Percentiles rank a stretch among this genome's conserved stretches.
Evolutionary conservation across 495 filamentous ascomycete species (phyloP).

Genomic region (Aspergillus ellipticus): DNA sequence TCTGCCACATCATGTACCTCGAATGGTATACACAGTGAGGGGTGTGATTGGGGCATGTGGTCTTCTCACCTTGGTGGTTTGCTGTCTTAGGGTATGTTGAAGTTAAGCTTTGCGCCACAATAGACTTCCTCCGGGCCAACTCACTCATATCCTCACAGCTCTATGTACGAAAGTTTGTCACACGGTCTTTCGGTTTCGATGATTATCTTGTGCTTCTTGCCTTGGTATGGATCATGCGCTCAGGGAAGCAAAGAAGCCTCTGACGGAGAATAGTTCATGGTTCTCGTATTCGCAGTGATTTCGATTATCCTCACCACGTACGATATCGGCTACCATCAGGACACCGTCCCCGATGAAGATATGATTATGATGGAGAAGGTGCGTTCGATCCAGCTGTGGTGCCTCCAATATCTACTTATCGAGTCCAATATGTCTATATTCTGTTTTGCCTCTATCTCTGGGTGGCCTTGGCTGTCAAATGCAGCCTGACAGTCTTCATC

Average conservation of each 20-base stretch:
- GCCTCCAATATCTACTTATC: neutral
- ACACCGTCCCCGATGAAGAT: neutral
- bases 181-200: neutral
- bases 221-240: neutral
- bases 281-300: neutral
- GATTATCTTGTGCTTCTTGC: neutral
- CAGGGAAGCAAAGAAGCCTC: neutral
- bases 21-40: neutral
- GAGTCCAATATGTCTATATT: conserved; percentile 6
- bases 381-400: neutral
- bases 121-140: neutral
- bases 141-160: neutral
- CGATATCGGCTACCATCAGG: neutral
- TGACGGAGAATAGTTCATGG: neutral
- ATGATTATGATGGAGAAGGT: neutral
- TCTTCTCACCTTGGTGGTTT: neutral
- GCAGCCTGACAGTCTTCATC: conserved; percentile 17
- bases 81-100: neutral
- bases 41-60: neutral
- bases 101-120: neutral
- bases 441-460: conserved; percentile 15
- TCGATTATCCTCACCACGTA: neutral
- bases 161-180: neutral
- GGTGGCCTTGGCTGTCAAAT: conserved; percentile 18
- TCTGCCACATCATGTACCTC: neutral